Evolutionary conservation across 2,329 filamentous ascomycete species (phyloP), one percentile per base, ranked within the genome.

Genomic region (Mycocentrospora acerina): DNA sequence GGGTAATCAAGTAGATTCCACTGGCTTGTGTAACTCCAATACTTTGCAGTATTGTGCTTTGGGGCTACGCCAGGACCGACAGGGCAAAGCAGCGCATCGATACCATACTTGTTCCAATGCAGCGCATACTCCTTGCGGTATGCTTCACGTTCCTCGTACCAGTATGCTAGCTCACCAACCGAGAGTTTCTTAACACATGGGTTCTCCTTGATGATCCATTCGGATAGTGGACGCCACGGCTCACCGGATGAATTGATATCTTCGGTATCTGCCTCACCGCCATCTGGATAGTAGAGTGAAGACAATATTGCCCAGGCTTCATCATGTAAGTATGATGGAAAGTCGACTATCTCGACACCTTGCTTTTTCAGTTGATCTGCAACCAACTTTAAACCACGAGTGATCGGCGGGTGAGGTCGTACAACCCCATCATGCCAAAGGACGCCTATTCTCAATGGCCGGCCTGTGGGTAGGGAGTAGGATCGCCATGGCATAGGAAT

Each of bases 1-100:
- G 83, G 80, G 59, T 85, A 85, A 59, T 88, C 82, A 2, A 87
- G 72, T 28, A 86, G 53, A 56, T 87, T 88, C 81, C 82, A 87
- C 44, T 82, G 76, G 0, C 75, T 69, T 0, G 81, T 85, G 50
- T 87, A 88, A 1, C 75, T 76, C 81, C 82, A 87, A 48, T 79
- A 79, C 25, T 63, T 70, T 58, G 84, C 54, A 42, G 71, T 64
- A 47, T 79, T 61, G 46, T 81, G 72, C 44, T 76, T 64, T 3
- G 73, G 77, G n/a, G 79, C 79, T 3, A 70, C 69, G 2, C 76
- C 73, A 2, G 80, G 78, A 0, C 75, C 77, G 0, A 72, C 76
- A 0, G 82, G 83, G 38, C 77, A 81, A 1, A 86, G 67, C 24
- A 86, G 76, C 0, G 82, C 78, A 58, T 87, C 83, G 7, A 83